A percentile compares a stretch with the other conserved stretches of the same genome.
These are phyloP conservation scores for Talaromyces stipitatus DNA, from an alignment of 495 filamentous ascomycete species.

Conservation along the genomic window DNA sequence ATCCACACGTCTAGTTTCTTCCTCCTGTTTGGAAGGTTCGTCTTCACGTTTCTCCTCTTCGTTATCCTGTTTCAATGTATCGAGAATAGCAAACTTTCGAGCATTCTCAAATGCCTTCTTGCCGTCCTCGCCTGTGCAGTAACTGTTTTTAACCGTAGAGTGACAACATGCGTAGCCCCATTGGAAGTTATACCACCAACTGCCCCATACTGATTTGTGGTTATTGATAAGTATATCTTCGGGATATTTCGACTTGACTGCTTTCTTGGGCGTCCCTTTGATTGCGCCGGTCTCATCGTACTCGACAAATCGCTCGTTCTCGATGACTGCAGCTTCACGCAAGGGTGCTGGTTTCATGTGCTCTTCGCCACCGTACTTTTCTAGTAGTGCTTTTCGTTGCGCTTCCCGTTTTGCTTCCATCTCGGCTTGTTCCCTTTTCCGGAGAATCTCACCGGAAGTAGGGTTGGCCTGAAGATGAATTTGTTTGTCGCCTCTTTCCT, in stretches of 20 bases:
- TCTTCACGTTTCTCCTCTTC: slow-evolving; percentile 14
- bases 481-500: slow-evolving; percentile 68
- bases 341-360: slow-evolving; percentile 54
- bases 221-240: slow-evolving; percentile 88
- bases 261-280: slow-evolving; percentile 74
- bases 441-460: slow-evolving; percentile 77
- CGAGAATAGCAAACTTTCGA: slow-evolving; percentile 45
- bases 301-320: slow-evolving; percentile 86
- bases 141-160: slow-evolving; percentile 88
- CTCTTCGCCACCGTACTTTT: slow-evolving; percentile 77
- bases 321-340: slow-evolving; percentile 59
- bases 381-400: slow-evolving; percentile 63
- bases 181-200: slow-evolving; percentile 91
- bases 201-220: slow-evolving; percentile 89
- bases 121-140: slow-evolving; percentile 88
- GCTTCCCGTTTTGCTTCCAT: slow-evolving; percentile 57
- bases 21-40: slow-evolving; percentile 15
- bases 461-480: slow-evolving; percentile 94
- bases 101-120: slow-evolving; percentile 64
- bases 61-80: slow-evolving; percentile 12
- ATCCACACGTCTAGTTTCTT: slow-evolving; percentile 25
- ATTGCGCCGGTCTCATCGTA: slow-evolving; percentile 85
- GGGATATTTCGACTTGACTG: slow-evolving; percentile 77
- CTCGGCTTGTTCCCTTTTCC: slow-evolving; percentile 70
- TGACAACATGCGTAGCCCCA: slow-evolving; percentile 99